Evolutionary conservation across 1,139 yeast species (phyloP), one percentile per base, ranked within the genome.

Genomic region (Lizanozyma gosingica): DNA sequence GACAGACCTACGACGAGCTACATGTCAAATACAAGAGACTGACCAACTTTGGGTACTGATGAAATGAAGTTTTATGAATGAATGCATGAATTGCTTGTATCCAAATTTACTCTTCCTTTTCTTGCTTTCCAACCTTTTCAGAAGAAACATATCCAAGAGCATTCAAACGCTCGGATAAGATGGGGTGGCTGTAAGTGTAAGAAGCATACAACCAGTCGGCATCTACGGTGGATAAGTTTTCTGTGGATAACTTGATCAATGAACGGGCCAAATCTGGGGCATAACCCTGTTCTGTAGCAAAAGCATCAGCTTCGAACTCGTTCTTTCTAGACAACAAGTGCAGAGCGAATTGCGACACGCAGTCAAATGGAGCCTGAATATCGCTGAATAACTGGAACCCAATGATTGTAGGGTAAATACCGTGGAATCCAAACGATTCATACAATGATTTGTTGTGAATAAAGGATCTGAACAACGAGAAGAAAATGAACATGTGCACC

Each of bases 251-350:
- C 47, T 74, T 79, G 55, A 86, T 80, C 56, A 92, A 74, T 1
- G 96, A 81, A 44, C 70, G 69, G 40, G 84, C 75, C 57, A 92
- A 75, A 40, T 80, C 81, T 33, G 73, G 70, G 6, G 83, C 71
- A 56, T 80, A 81, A 22, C 95, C 95, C 49, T 80, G 74, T 40
- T 72, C 67, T 44, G 76, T 78, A 9, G 97, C 97, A 56, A 76
- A 90, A 42, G 73, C 78, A 59, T 92, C 97, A 17, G 98, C 98
- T 63, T 92, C 88, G 55, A 81, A 92, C 65, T 92, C 98, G 52
- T 83, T 83, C 53, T 79, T 78, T 73, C 98, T 83, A 14, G 90
- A 78, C 43, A 86, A 59, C 43, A 80, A 65, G 58, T 86, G 83
- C 69, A 76, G 73, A 33, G 65, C 63, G 52, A 88, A 87, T 45